phyloP scores from a whole-genome alignment of 1,139 yeast genomes.

The Groenewaldozyma auringiensis region DNA sequence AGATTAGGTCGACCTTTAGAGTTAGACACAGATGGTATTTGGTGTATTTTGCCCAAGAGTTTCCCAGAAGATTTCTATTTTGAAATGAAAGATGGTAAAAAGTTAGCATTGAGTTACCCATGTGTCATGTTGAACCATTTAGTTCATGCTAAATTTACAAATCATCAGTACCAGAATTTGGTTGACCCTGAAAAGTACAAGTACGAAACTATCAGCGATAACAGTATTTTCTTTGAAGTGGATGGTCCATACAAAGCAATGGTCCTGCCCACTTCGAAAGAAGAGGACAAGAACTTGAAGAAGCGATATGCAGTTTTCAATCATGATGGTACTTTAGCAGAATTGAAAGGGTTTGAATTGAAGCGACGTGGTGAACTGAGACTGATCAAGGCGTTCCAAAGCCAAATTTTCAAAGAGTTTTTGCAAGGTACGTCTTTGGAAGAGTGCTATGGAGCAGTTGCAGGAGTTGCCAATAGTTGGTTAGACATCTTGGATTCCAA shows the following conservation, averaged over 20 bases:
- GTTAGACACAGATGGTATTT: constrained; percentile 97
- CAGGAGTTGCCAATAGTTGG: constrained; percentile 92
- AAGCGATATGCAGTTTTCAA: constrained; percentile 97
- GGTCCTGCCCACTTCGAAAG: constrained; percentile 95
- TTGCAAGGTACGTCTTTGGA: constrained; percentile 75
- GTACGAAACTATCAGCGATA: constrained; percentile 76
- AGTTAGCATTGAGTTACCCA: constrained; percentile 75
- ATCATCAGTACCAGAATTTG: constrained; percentile 87
- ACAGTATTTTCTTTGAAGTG: constrained; percentile 93
- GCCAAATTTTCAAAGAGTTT: constrained; percentile 87
- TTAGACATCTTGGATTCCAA: constrained; percentile 82
- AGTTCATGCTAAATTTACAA: constrained; percentile 86
- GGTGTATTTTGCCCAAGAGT: constrained; percentile 93
- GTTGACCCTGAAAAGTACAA: constrained; percentile 59
- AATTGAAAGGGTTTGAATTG: constrained; percentile 91
- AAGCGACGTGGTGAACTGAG: constrained; percentile 96
- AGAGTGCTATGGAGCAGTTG: constrained; percentile 81
- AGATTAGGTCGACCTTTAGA: constrained; percentile 92
- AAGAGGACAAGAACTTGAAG: constrained; percentile 94
- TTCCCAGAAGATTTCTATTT: constrained; percentile 86
- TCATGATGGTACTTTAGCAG: constrained; percentile 89
- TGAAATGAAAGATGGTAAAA: constrained; percentile 69
- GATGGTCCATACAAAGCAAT: constrained; percentile 98
- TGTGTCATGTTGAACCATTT: constrained; percentile 93
- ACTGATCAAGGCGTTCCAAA: constrained; percentile 87